Conservation (phyloP, 1,139 yeast species). For the Pichia cactophila region DNA sequence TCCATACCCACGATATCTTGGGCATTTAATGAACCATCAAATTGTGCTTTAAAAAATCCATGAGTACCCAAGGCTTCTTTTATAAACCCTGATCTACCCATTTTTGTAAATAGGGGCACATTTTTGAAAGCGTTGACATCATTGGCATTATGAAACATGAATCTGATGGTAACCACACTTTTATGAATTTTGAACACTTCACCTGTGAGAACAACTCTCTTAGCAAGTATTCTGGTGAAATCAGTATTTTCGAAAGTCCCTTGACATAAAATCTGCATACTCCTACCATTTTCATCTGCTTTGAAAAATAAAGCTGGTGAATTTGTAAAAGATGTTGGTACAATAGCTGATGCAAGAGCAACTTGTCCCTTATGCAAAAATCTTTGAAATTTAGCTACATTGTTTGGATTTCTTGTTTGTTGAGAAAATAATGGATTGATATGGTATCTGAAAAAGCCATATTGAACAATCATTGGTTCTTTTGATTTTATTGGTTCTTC, state of each 20-base stretch:
- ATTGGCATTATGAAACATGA: conserved; percentile 92
- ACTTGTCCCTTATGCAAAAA: conserved; percentile 73
- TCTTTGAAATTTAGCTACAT: conserved; percentile 80
- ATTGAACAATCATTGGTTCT: conserved; percentile 75
- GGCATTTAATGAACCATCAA: conserved; percentile 83
- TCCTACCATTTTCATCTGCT: conserved; percentile 30
- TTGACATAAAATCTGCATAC: conserved; percentile 68
- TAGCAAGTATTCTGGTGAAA: conserved; percentile 75
- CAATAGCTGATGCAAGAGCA: conserved; percentile 79
- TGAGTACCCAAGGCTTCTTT: conserved; percentile 96
- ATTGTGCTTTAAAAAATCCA: conserved; percentile 94
- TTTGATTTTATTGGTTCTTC: conserved; percentile 77
- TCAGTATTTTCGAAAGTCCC: conserved; percentile 89
- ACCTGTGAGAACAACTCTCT: conserved; percentile 86
- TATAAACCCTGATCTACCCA: conserved; percentile 89
- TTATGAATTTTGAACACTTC: conserved; percentile 94
- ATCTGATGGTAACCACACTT: conserved; percentile 82
- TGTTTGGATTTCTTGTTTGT: conserved; percentile 67
- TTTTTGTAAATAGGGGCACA: conserved; percentile 84
- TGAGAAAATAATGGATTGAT: conserved; percentile 82
- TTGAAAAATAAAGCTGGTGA: conserved; percentile 75
- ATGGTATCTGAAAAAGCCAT: conserved; percentile 86
- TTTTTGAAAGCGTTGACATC: conserved; percentile 89
- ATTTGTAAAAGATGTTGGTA: conserved; percentile 80
- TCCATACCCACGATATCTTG: conserved; percentile 96